phyloP scores from a whole-genome alignment of 1,284 basidiomycete species.

The Mycosarcoma mackinlayi region DNA sequence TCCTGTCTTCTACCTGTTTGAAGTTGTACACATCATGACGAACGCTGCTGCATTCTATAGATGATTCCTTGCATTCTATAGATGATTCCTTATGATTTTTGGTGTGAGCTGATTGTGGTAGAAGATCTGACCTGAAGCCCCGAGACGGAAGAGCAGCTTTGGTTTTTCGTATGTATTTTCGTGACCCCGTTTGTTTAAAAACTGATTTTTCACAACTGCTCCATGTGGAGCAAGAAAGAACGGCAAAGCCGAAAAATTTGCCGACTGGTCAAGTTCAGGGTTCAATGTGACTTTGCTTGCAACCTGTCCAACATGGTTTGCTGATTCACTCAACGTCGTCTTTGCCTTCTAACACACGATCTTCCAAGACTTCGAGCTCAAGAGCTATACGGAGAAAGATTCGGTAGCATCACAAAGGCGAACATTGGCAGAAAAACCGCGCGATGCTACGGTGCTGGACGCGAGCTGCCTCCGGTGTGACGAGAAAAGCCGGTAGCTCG shows the following conservation, averaged over 20 bases:
- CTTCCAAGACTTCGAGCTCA: no score
- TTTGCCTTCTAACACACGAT: no score
- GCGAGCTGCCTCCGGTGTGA: not conserved
- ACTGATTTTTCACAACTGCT: no score
- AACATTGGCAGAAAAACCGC: not conserved
- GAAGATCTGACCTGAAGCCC: no score
- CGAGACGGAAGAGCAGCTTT: not conserved
- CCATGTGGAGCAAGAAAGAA: not conserved
- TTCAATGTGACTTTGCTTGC: slow-evolving; percentile 1
- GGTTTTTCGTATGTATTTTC: not conserved
- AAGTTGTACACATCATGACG: no score
- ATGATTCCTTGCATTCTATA: no score
- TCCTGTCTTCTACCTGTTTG: no score
- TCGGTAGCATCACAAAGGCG: not conserved
- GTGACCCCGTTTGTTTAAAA: not conserved
- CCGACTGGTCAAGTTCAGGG: slow-evolving; percentile 22
- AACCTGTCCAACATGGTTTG: slow-evolving; percentile 9
- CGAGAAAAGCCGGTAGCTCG: not conserved
- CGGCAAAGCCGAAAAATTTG: slow-evolving; percentile 18
- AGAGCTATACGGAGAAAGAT: no score
- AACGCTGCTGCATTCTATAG: no score
- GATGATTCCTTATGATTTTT: no score
- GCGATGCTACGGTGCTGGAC: slow-evolving; percentile 1
- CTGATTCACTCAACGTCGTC: not conserved
- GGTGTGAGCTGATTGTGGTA: not conserved